Evolutionary conservation across 176 grass and related monocot genomes (phyloP).

Genomic region (Triticum aestivum): DNA sequence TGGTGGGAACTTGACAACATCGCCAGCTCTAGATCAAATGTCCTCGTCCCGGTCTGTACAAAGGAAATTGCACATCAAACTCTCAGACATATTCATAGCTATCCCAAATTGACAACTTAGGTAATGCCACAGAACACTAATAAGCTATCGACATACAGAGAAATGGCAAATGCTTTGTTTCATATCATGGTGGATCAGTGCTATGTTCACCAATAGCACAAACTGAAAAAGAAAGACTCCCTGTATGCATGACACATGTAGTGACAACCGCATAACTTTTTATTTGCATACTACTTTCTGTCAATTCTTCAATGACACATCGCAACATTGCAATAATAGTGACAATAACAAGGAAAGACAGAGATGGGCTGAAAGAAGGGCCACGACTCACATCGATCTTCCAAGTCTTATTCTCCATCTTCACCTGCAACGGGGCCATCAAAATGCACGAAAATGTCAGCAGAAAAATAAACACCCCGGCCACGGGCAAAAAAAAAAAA

Average conservation of each 20-base stretch:
- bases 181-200: not conserved
- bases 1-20: constrained; percentile 86
- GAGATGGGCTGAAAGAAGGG: not conserved
- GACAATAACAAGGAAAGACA: not conserved
- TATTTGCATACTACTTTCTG: not conserved
- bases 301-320: not conserved
- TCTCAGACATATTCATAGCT: not conserved
- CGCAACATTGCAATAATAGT: not conserved
- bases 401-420: constrained; percentile 97
- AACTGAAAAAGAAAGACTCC: not conserved
- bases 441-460: constrained; percentile 10
- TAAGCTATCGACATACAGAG: not conserved
- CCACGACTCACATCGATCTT: constrained; percentile 79
- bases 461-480: not conserved
- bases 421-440: constrained; percentile 56
- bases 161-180: not conserved
- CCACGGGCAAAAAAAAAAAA: not conserved
- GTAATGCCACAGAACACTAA: not conserved
- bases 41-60: constrained; percentile 76
- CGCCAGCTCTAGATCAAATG: constrained; percentile 73
- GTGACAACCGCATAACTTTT: not conserved
- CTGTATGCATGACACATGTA: not conserved
- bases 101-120: not conserved
- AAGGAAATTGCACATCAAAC: not conserved
- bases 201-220: not conserved